These are phyloP conservation scores for Ustilago cynodontis DNA, from an alignment of 1,284 basidiomycete species.

Conservation along the genomic window DNA sequence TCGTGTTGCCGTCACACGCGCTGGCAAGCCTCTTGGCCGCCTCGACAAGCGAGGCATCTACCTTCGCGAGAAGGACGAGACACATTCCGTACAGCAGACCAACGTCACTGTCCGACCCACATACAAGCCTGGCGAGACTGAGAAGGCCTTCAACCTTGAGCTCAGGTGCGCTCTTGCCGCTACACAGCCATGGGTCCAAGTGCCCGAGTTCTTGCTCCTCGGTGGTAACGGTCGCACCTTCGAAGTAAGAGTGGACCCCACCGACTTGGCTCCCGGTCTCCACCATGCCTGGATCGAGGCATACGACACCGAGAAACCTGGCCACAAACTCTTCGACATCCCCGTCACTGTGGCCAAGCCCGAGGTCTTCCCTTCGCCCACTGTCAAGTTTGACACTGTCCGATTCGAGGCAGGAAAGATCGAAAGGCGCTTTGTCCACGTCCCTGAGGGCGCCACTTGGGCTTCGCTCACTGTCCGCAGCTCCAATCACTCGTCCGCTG, in stretches of 20 bases:
- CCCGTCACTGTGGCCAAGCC: slow-evolving; percentile 70
- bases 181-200: slow-evolving; percentile 65
- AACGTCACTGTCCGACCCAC: slow-evolving; percentile 64
- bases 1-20: slow-evolving; percentile 62
- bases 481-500: slow-evolving; percentile 56
- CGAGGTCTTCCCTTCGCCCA: slow-evolving; percentile 52
- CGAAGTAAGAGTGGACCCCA: slow-evolving; percentile 69
- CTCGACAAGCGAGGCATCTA: slow-evolving; percentile 68
- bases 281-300: slow-evolving; percentile 66
- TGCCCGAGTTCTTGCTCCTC: slow-evolving; percentile 65
- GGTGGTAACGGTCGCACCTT: slow-evolving; percentile 69
- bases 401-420: slow-evolving; percentile 64
- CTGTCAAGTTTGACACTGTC: slow-evolving; percentile 51
- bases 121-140: slow-evolving; percentile 64
- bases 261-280: slow-evolving; percentile 63
- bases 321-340: slow-evolving; percentile 66
- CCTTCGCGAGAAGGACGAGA: slow-evolving; percentile 67
- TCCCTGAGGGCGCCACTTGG: slow-evolving; percentile 70
- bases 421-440: slow-evolving; percentile 65
- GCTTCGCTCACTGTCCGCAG: slow-evolving; percentile 67
- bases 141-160: slow-evolving; percentile 66
- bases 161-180: slow-evolving; percentile 59
- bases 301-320: slow-evolving; percentile 63
- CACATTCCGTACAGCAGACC: slow-evolving; percentile 61
- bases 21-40: slow-evolving; percentile 61